Evolutionary conservation across 148 eudicot species (phyloP).

Genomic region (Persicaria tinctoria): DNA sequence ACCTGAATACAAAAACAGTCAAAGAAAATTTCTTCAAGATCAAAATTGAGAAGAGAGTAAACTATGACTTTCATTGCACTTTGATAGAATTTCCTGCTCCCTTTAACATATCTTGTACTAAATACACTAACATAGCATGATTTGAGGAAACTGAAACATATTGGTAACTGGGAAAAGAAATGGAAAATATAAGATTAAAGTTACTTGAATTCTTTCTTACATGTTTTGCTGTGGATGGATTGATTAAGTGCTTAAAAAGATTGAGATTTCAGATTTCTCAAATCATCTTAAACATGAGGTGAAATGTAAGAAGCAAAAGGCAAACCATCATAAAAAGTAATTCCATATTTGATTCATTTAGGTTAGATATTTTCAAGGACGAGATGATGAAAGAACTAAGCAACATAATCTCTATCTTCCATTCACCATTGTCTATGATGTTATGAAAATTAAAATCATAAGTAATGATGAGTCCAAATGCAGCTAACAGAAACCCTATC

Average conservation of each 20-base stretch:
- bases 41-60: background rate
- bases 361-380: background rate
- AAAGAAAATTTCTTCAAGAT: background rate
- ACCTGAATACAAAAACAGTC: constrained; percentile 41
- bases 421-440: no score
- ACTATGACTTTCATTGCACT: background rate
- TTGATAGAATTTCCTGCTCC: no score
- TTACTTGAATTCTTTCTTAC: constrained; percentile 2
- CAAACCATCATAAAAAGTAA: background rate
- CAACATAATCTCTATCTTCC: background rate
- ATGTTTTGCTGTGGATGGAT: background rate
- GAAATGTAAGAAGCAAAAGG: background rate
- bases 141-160: background rate
- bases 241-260: background rate
- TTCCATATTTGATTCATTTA: background rate
- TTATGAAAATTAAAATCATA: no score
- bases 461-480: background rate
- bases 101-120: background rate
- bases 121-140: background rate
- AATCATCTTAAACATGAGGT: background rate
- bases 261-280: background rate
- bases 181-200: background rate
- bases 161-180: background rate
- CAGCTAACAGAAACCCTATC: background rate
- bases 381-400: background rate